Base-by-base conservation (phyloP, 192 early-diverging fungal species). In the Rhizophlyctis rosea region DNA sequence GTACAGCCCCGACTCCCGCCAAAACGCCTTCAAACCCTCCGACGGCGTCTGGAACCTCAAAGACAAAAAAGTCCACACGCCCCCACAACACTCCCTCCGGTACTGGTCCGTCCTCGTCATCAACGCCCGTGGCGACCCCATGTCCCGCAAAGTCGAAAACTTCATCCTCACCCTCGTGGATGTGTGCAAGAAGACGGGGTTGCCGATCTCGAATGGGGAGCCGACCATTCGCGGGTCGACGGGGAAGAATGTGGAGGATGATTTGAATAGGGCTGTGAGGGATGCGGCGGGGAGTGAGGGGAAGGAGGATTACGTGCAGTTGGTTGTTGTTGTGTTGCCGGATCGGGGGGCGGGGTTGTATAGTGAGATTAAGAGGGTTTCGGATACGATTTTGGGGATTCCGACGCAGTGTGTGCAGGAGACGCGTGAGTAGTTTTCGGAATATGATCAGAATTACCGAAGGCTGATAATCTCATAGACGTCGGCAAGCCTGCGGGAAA, bases 371-470 rank as follows among this genome's bases (percentile, higher is more conserved):
- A 97, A 97, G 77, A 81, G 87, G 35, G 70, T 86, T 47, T 84
- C 86, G 48, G 90, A 93, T 61, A 91, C 90, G 0, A 82, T 87
- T 28, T 75, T 91, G 29, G 91, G 90, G 18, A 61, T 95, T 50
- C 80, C 89, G 13, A 94, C 92, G 21, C 94, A 97, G 77, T 93
- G 91, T 75, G 76, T 94, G 63, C 88, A 86, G 54, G 68, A 76
- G 27, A 86, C 9, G 9, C 39, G 39, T 44, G 18, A 44, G 39
- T 7, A 44, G 39, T 18, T 18, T 44, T 44, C 18, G 7, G 18
- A 7, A 44, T 7, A 13, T 44, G 39, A n/a, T n/a, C n/a, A n/a
- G n/a, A n/a, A n/a, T n/a, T n/a, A n/a, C n/a, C n/a, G n/a, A n/a
- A n/a, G n/a, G n/a, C n/a, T n/a, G n/a, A n/a, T n/a, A n/a, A n/a